Evolutionary conservation across 768 basidiomycete genomes (phyloP).

Genomic region (Boletus reticuloceps): DNA sequence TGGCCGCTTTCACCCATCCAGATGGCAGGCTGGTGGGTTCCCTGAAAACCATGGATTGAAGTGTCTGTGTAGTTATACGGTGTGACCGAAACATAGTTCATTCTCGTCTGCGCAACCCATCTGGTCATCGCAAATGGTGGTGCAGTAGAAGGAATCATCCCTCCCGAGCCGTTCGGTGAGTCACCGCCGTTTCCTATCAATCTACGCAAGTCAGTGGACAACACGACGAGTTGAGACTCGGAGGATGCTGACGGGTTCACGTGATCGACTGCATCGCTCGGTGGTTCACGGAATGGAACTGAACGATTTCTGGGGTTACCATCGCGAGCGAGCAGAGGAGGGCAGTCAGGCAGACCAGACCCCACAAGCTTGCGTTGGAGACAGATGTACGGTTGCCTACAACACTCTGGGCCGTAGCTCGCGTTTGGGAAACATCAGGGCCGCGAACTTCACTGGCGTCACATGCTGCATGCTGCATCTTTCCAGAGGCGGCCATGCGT

Average conservation of each 20-base stretch:
- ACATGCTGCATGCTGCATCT: neutral
- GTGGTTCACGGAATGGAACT: slow-evolving; percentile 21
- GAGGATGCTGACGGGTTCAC: slow-evolving; percentile 42
- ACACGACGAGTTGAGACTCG: neutral
- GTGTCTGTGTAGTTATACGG: slow-evolving; percentile 66
- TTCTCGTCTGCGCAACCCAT: slow-evolving; percentile 79
- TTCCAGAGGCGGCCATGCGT: neutral
- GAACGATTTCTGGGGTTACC: slow-evolving; percentile 5
- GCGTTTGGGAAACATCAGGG: too few relatives aligned
- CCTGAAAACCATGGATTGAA: slow-evolving; percentile 70
- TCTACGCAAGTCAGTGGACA: slow-evolving; percentile 20
- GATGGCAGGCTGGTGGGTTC: slow-evolving; percentile 81
- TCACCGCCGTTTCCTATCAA: slow-evolving; percentile 74
- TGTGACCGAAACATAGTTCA: slow-evolving; percentile 71
- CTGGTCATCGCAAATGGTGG: slow-evolving; percentile 86
- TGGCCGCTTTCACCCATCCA: slow-evolving; percentile 85
- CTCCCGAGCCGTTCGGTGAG: slow-evolving; percentile 67
- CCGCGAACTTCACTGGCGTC: too few relatives aligned
- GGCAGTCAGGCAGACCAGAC: slow-evolving; percentile 14
- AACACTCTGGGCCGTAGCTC: too few relatives aligned
- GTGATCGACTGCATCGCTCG: slow-evolving; percentile 41
- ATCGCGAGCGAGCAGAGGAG: slow-evolving; percentile 15
- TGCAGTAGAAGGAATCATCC: slow-evolving; percentile 74
- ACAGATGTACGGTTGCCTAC: neutral
- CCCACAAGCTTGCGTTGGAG: slow-evolving; percentile 1